Evolutionary conservation across 2,329 filamentous ascomycete species (phyloP), one percentile per base, ranked within the genome.

Genomic region (Fusarium odoratissimum): DNA sequence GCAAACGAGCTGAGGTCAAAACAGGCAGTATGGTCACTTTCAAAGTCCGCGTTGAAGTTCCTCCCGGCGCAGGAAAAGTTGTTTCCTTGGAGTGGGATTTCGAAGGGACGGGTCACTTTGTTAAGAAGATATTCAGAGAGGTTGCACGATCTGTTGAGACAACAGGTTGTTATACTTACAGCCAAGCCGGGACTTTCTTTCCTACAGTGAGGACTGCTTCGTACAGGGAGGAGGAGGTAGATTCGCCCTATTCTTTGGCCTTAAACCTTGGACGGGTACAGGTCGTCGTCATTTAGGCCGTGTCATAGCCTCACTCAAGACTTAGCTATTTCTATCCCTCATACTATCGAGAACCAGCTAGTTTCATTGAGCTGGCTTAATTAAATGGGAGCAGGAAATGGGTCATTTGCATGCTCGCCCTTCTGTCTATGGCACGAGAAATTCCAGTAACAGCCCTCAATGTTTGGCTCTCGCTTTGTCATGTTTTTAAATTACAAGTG

Each of bases 141-240:
- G 8, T 14, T 33, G 11, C 0, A 2, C 1, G 6, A 13, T 14
- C 8, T 33, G 21, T 33, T 13, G n/a, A 49, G 30, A 9, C 3
- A 0, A 7, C 30, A 0, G 11, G 9, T 23, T 23, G 0, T 1
- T 33, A 19, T 23, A 23, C 1, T 0, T 49, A 23, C 7, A 13
- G 0, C 1, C 46, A 2, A 10, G 0, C 8, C 1, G 30, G 21
- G 11, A 23, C 0, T 1, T 23, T 49, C 6, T 33, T 49, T 10
- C 30, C 30, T 7, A 2, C 8, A 0, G 8, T 33, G 0, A 49
- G 16, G 46, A n/a, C 11, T 23, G 8, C 46, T 9, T 49, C 46
- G 2, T 2, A 16, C 11, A 31, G 3, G 0, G 45, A n/a, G 6
- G 28, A 21, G 0, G 6, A 0, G 0, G 4, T 2, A 2, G 7